phyloP scores from a whole-genome alignment of 805 yeast genomes.

The Saitoella complicata region DNA sequence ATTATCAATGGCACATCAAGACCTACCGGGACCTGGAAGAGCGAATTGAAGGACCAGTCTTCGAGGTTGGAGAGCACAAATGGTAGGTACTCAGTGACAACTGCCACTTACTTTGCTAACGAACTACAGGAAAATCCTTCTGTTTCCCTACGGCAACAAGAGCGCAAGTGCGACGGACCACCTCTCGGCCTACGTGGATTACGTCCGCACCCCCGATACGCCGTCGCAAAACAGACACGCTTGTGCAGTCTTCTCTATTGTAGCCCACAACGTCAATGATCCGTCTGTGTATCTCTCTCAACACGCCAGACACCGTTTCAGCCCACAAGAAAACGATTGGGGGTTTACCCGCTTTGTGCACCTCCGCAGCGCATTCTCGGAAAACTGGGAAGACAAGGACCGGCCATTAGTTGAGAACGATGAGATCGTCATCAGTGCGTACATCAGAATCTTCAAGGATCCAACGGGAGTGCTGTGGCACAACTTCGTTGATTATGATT shows the following conservation, averaged over 20 bases:
- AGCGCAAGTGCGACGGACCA: slow-evolving; percentile 23
- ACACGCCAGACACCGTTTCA: slow-evolving; percentile 63
- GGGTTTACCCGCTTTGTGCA: slow-evolving; percentile 75
- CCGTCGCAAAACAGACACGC: slow-evolving; percentile 45
- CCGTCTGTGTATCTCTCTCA: slow-evolving; percentile 30
- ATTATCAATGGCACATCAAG: not conserved
- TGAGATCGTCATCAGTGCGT: slow-evolving; percentile 54
- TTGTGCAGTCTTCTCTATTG: slow-evolving; percentile 83
- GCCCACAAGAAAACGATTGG: slow-evolving; percentile 74
- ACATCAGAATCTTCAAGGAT: slow-evolving; percentile 64
- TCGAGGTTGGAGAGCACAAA: not conserved
- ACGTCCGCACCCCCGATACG: slow-evolving; percentile 19
- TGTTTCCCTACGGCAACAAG: slow-evolving; percentile 65
- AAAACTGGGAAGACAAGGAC: slow-evolving; percentile 23
- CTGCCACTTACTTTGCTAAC: no score
- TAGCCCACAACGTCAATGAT: slow-evolving; percentile 65
- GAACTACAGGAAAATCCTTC: slow-evolving; percentile 30
- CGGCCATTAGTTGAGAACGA: slow-evolving; percentile 35
- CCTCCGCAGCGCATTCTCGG: slow-evolving; percentile 23
- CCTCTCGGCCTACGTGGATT: slow-evolving; percentile 57
- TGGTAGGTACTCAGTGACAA: not conserved
- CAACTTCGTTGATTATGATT: slow-evolving; percentile 59
- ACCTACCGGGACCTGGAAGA: not conserved
- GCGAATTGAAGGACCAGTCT: not conserved
- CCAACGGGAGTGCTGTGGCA: slow-evolving; percentile 93